Evolutionary conservation across 148 eudicot species (phyloP).

Genomic region (Dianthus caryophyllus): DNA sequence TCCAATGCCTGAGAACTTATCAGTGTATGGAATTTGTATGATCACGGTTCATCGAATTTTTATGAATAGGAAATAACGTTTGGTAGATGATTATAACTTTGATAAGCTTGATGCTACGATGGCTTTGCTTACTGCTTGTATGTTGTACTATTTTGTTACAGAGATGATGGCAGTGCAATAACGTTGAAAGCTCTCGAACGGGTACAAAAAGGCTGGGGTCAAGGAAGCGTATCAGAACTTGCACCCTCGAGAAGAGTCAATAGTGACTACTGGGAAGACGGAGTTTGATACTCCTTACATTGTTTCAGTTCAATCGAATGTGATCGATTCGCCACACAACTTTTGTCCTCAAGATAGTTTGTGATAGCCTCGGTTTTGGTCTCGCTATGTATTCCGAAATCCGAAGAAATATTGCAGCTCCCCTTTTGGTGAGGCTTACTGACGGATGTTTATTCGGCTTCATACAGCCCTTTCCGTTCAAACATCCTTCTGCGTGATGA

Average conservation of each 20-base stretch:
- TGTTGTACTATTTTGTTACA: constrained; percentile 28
- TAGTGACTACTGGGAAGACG: constrained; percentile 47
- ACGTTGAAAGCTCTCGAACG: constrained; percentile 62
- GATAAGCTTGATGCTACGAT: neutral
- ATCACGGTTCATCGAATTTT: neutral
- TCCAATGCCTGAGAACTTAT: neutral
- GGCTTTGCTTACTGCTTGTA: constrained; percentile 9
- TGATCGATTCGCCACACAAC: constrained; percentile 5
- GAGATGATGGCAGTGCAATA: constrained; percentile 78
- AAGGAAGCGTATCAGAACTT: constrained; percentile 50
- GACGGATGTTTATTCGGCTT: neutral
- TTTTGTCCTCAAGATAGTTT: constrained; percentile 11
- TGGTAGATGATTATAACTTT: neutral
- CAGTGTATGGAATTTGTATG: neutral
- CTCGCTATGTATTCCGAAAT: neutral
- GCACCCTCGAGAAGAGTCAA: constrained; percentile 40
- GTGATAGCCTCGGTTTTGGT: neutral
- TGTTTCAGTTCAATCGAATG: neutral
- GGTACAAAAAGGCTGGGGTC: constrained; percentile 93
- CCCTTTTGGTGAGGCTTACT: neutral
- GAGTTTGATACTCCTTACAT: constrained; percentile 23
- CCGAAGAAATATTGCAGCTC: neutral
- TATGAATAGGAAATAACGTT: neutral
- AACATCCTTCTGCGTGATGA: constrained; percentile 10
- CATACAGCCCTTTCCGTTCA: neutral